A percentile compares a stretch with the other conserved stretches of the same genome.
phyloP scores from a whole-genome alignment of 2,329 filamentous ascomycete species.

The Xylariaceae sp. region DNA sequence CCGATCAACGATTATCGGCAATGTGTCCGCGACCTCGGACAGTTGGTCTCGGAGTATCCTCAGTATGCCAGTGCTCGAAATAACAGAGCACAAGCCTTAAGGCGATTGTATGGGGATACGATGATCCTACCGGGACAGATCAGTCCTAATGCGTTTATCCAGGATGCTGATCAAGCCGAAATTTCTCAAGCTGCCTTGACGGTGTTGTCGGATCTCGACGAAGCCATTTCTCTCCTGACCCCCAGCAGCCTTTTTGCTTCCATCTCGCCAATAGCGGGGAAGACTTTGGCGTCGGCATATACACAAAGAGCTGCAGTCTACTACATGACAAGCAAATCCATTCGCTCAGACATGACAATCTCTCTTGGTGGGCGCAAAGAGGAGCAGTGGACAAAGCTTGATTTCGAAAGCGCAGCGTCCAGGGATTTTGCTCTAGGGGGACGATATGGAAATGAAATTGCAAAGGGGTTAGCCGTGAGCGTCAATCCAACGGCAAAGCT shows the following conservation, averaged over 20 bases:
- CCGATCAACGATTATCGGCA: conserved; percentile 44
- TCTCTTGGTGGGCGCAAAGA: conserved; percentile 44
- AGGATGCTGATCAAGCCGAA: conserved; percentile 36
- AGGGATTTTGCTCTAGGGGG: conserved; percentile 61
- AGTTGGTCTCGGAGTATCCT: conserved; percentile 55
- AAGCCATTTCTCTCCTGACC: conserved; percentile 55
- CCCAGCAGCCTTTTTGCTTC: conserved; percentile 47
- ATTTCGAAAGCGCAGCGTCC: conserved; percentile 60
- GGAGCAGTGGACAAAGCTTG: conserved; percentile 46
- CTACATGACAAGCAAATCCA: conserved; percentile 51
- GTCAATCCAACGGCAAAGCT: conserved; percentile 66
- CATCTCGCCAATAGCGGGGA: conserved; percentile 61
- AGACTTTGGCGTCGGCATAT: conserved; percentile 64
- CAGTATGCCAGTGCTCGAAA: conserved; percentile 69
- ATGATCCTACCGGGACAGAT: conserved; percentile 45
- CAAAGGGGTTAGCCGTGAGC: conserved; percentile 59
- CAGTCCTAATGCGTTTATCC: conserved; percentile 41
- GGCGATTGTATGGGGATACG: conserved; percentile 59
- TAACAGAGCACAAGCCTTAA: conserved; percentile 66
- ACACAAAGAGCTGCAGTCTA: conserved; percentile 68
- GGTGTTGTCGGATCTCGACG: conserved; percentile 51
- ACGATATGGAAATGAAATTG: conserved; percentile 61
- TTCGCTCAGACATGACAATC: conserved; percentile 37
- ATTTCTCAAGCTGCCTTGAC: conserved; percentile 38
- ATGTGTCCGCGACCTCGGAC: conserved; percentile 47